These are phyloP conservation scores for Fusarium albosuccineum DNA, from an alignment of 2,329 filamentous ascomycete species.

Conservation along the genomic window DNA sequence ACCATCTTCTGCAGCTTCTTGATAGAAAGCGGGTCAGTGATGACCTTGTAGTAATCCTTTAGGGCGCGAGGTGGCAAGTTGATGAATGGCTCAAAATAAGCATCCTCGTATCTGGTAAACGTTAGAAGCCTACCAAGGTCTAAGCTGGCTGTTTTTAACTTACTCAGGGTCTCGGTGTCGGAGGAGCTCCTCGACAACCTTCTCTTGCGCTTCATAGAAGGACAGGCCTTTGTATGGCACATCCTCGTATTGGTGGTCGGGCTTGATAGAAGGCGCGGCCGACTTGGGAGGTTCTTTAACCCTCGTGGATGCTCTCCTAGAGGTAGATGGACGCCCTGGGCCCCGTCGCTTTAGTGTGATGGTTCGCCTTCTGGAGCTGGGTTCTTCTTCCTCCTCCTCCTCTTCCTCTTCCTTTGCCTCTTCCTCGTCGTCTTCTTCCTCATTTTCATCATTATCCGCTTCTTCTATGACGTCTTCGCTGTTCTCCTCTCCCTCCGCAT, in stretches of 20 bases:
- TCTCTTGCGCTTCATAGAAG: conserved; percentile 89
- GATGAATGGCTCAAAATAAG: conserved; percentile 79
- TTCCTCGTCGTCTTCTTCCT: conserved; percentile 48
- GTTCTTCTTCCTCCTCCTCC: conserved; percentile 47
- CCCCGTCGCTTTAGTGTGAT: conserved; percentile 57
- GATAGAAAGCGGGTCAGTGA: conserved; percentile 83
- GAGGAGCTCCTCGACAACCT: conserved; percentile 82
- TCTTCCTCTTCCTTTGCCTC: conserved; percentile 50
- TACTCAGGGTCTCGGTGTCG: conserved; percentile 76
- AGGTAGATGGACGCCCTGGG: conserved; percentile 52
- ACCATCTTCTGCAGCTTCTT: conserved; percentile 82
- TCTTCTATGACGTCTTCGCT: conserved; percentile 52
- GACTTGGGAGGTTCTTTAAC: conserved; percentile 51
- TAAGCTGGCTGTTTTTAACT: conserved; percentile 39
- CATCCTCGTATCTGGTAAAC: conserved; percentile 72
- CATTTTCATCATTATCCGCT: conserved; percentile 48
- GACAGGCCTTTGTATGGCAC: conserved; percentile 77
- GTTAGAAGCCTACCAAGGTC: conserved; percentile 30
- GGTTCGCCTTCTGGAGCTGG: conserved; percentile 52
- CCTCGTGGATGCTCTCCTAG: conserved; percentile 51
- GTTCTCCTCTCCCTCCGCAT: conserved; percentile 47
- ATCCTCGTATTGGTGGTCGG: conserved; percentile 67
- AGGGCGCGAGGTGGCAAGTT: conserved; percentile 81
- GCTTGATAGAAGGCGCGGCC: conserved; percentile 56
- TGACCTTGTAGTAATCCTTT: conserved; percentile 88